Base-by-base conservation (phyloP, 176 grass and related monocot species). In the Oryza meridionalis region DNA sequence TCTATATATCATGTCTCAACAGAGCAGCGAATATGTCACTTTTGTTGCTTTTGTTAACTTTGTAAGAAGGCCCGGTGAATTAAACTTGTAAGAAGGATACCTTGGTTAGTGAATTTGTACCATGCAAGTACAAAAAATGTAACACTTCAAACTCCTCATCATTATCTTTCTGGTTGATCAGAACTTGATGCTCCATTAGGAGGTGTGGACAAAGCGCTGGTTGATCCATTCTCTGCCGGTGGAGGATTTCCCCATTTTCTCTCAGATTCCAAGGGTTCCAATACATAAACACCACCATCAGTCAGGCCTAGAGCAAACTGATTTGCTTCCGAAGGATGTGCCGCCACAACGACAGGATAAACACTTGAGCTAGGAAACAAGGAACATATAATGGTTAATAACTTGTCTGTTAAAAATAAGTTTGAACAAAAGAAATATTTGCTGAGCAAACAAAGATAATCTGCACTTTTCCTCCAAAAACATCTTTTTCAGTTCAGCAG, bases 201-300 rank as follows among this genome's bases (percentile, higher is more conserved):
- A 37, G 88, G 76, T 80, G 88, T 67, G 37, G 91, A 88, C 81
- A 93, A 42, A 82, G 82, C 95, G 85, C 93, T 92, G 32, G 95
- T 80, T 12, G 95, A 97, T 29, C 95, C 92, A 72, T 97, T 97
- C 76, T 97, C 95, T 25, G 77, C 72, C 22, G 95, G 95, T 65
- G 95, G 95, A 84, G 87, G 86, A 35, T 85, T 92, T 83, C 96
- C 96, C 96, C 93, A 98, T 76, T 95, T 98, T 72, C 93, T 88
- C 84, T 98, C 96, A 26, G 96, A 95, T 82, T 98, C 93, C 55
- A 87, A 80, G 16, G 96, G 96, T 77, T 98, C 96, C 78, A 98
- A 80, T 46, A 98, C 93, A 55, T 93, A 86, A 73, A 98, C 93
- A 51, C 85, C 81, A 16, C 96, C 96, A 26, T 98, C 96, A 74